Conservation (phyloP, 2,329 filamentous ascomycete genomes). For the Exophiala phaeomuriformis region DNA sequence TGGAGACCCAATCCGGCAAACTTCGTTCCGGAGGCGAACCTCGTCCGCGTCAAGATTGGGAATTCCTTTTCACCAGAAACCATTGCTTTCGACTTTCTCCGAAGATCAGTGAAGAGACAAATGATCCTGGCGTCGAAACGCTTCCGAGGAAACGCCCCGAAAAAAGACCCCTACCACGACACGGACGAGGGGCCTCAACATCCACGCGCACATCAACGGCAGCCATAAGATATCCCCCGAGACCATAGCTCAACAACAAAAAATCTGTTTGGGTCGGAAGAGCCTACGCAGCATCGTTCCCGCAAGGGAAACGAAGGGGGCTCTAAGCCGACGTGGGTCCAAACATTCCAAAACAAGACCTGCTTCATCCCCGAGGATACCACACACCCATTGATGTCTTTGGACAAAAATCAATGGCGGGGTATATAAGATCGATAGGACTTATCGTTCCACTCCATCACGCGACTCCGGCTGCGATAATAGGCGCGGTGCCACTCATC, state of each 20-base stretch:
- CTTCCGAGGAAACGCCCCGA: not conserved
- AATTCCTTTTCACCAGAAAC: constrained; percentile 1
- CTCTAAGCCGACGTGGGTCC: constrained; percentile 14
- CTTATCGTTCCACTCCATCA: constrained; percentile 29
- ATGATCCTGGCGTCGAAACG: not conserved
- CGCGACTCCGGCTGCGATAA: constrained; percentile 28
- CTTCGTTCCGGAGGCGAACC: constrained; percentile 11
- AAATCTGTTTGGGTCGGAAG: constrained; percentile 9
- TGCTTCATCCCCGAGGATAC: constrained; percentile 27
- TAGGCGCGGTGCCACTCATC: constrained; percentile 16
- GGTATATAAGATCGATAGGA: constrained; percentile 25
- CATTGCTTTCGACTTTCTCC: constrained; percentile 20
- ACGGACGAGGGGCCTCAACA: constrained; percentile 22
- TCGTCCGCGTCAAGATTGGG: constrained; percentile 9
- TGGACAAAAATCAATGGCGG: not conserved
- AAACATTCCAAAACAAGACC: constrained; percentile 20
- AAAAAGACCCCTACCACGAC: constrained; percentile 8
- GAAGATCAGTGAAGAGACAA: constrained; percentile 23
- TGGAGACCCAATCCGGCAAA: not conserved
- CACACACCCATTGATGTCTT: not conserved
- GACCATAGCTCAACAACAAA: constrained; percentile 22
- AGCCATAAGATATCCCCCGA: constrained; percentile 23
- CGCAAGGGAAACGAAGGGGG: constrained; percentile 12
- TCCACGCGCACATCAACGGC: constrained; percentile 20
- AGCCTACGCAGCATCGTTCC: constrained; percentile 15